These are phyloP conservation scores for Pichia phayaonensis DNA, from an alignment of 805 yeast genomes.

Conservation along the genomic window DNA sequence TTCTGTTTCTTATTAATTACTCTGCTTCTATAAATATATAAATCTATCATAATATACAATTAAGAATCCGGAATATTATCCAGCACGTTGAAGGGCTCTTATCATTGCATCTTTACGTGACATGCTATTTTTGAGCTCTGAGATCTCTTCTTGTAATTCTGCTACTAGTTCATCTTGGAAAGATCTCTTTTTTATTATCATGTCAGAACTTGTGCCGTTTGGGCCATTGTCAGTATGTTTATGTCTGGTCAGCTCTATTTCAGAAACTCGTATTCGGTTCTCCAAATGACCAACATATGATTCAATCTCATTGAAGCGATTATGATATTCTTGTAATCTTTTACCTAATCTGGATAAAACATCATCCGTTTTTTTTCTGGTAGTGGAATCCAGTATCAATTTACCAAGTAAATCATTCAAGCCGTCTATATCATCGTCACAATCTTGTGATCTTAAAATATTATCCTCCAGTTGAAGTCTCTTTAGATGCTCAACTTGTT, in stretches of 20 bases:
- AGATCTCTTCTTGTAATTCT: constrained; percentile 59
- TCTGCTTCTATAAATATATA: not conserved
- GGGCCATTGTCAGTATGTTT: not conserved
- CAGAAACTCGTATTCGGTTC: constrained; percentile 8
- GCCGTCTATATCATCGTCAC: not conserved
- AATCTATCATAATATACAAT: not conserved
- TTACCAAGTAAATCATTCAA: not conserved
- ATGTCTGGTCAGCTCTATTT: constrained; percentile 9
- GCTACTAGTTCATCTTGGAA: not conserved
- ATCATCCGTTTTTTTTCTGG: not conserved
- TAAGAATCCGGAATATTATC: not conserved
- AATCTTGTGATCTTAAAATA: constrained; percentile 1
- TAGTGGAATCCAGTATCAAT: not conserved
- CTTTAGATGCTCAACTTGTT: constrained; percentile 61
- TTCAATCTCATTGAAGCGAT: constrained; percentile 3
- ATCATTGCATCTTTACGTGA: constrained; percentile 75
- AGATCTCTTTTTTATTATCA: not conserved
- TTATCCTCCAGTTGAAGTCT: constrained; percentile 40
- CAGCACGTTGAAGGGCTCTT: constrained; percentile 40
- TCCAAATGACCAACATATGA: constrained; percentile 12
- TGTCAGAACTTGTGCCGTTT: too few relatives aligned
- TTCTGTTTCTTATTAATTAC: not conserved
- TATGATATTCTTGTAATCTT: constrained; percentile 3
- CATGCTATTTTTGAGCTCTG: constrained; percentile 52
- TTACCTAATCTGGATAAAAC: not conserved